Base-by-base conservation (phyloP, 805 yeast species). In the Suhomyces xylopsoci region DNA sequence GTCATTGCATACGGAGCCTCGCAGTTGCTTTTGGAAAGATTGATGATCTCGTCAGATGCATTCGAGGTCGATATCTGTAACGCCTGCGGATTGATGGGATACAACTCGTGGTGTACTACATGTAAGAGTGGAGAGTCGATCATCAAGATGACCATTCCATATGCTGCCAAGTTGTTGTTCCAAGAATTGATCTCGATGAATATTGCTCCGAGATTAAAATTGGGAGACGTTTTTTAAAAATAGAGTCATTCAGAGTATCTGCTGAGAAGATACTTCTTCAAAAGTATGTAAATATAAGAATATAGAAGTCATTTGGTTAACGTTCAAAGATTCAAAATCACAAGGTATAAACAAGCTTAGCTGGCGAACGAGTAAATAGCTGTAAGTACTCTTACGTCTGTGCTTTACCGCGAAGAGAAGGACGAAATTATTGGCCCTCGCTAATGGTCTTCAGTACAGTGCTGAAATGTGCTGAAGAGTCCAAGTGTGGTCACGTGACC, bases 1-100 rank as follows among this genome's bases (percentile, higher is more conserved):
- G 97, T 94, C 58, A 96, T 94, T 73, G 99, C 99, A 1, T 94
- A 94, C 64, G 99, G 99, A 65, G 99, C 99, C 0, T 92, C 97
- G 5, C 98, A 93, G 71, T 76, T 94, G 60, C 78, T 94, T 59
- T 76, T 94, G 56, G 99, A 94, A 73, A 84, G 99, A 71, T 80
- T 94, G 64, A 94, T 94, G 99, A 76, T 92, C 49, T 89, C 97
- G 50, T 92, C 98, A 0, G 99, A 94, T 76, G 98, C 97, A 0
- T 94, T 94, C 67, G 98, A 94, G 62, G 97, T 94, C 28, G 98
- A 94, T 65, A 85, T 94, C 34, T 94, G 99, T 76, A 88, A 87
- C 64, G 75, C 81, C 43, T 94, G 99, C 80, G 99, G 99, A 14
- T 81, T 94, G 58, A 90, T 94, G 97, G 98, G 99, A 24, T 89